Percentiles rank a stretch among this genome's conserved stretches.
These are phyloP conservation scores for Alternaria incomplexa DNA, from an alignment of 2,329 filamentous ascomycete genomes.

Conservation along the genomic window DNA sequence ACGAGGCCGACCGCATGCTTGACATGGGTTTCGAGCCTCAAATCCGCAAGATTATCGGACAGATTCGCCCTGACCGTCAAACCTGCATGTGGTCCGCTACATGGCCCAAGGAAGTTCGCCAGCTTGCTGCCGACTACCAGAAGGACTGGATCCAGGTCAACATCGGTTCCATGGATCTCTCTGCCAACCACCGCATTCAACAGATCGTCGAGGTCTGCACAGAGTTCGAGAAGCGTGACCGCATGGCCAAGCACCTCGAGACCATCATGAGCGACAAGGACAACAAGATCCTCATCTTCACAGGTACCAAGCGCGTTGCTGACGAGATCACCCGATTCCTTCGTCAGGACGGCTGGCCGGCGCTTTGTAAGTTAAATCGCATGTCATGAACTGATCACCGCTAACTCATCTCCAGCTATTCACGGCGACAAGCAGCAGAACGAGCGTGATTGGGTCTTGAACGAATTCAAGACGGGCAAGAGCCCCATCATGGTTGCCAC, in stretches of 20 bases:
- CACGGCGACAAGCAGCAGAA: constrained; percentile 99
- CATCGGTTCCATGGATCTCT: constrained; percentile 93
- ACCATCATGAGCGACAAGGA: constrained; percentile 96
- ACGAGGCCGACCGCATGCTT: constrained; percentile 99
- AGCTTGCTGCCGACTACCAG: constrained; percentile 88
- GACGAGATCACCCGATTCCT: constrained; percentile 98
- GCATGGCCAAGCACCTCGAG: constrained; percentile 97
- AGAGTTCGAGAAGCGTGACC: constrained; percentile 96
- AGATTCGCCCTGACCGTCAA: constrained; percentile 97
- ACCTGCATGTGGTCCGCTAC: constrained; percentile 99
- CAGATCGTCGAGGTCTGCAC: constrained; percentile 96
- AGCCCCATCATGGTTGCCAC: constrained; percentile 99
- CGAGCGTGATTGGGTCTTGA: constrained; percentile 98
- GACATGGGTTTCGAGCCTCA: constrained; percentile 99
- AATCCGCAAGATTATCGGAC: constrained; percentile 97
- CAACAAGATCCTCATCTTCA: constrained; percentile 97
- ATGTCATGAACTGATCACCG: constrained; percentile 8
- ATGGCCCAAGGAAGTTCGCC: constrained; percentile 98
- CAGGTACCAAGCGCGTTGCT: constrained; percentile 83
- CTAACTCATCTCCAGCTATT: constrained; percentile 70
- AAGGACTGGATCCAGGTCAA: constrained; percentile 98
- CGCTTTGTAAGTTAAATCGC: constrained; percentile 73
- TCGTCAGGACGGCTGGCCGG: constrained; percentile 96
- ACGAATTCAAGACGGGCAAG: constrained; percentile 99
- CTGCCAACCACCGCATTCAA: constrained; percentile 96